Evolutionary conservation across 2,329 filamentous ascomycete species (phyloP).

Genomic region (Cytospora leucostoma): DNA sequence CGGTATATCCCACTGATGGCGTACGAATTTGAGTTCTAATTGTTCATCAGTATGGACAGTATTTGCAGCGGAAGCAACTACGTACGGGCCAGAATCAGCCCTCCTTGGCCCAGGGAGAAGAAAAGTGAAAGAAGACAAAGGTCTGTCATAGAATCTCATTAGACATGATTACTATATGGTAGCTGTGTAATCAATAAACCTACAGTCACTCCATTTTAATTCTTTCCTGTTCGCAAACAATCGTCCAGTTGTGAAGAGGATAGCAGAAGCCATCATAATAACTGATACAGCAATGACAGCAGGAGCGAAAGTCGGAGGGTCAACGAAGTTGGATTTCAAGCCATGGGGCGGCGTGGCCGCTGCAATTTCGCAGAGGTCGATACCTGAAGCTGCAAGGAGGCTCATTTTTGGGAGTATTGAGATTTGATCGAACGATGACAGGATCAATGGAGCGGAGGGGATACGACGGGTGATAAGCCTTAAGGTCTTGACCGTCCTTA

Average conservation of each 20-base stretch:
- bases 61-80: neutral
- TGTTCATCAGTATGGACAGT: neutral
- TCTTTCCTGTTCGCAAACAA: constrained; percentile 13
- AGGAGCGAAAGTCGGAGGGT: constrained; percentile 12
- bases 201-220: constrained; percentile 10
- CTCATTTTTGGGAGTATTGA: neutral
- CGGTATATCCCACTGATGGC: constrained; percentile 29
- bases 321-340: constrained; percentile 3
- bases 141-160: neutral
- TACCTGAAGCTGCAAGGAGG: neutral
- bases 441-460: neutral
- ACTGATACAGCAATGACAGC: constrained; percentile 2
- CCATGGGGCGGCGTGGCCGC: constrained; percentile 8
- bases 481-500: too few species aligned
- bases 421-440: neutral
- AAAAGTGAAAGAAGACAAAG: constrained; percentile 2
- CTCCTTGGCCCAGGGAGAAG: neutral
- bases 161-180: too few species aligned
- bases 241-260: constrained; percentile 1
- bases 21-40: constrained; percentile 22
- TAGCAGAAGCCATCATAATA: constrained; percentile 3
- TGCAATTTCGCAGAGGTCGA: constrained; percentile 7
- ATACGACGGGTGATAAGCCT: neutral
- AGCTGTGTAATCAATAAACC: neutral
- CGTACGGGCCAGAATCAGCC: constrained; percentile 7